A percentile compares a stretch with the other conserved stretches of the same genome.
Conservation (phyloP, 2,329 filamentous ascomycete genomes). For the Neurospora sp. region DNA sequence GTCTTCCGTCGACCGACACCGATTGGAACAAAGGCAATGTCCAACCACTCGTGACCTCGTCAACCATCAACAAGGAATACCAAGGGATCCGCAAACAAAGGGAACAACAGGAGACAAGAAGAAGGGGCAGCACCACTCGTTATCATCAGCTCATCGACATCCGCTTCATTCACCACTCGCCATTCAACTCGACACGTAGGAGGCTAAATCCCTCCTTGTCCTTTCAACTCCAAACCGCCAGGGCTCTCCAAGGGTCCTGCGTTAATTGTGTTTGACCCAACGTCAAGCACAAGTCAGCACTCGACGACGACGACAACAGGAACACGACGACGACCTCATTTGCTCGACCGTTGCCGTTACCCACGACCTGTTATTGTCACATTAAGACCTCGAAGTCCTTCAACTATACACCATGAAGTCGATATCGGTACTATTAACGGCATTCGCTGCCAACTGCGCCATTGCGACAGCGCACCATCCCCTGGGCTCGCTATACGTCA, state of each 20-base stretch:
- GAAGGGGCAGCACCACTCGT: slow-evolving; percentile 7
- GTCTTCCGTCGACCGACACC: not conserved
- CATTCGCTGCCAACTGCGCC: slow-evolving; percentile 5
- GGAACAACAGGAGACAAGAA: slow-evolving; percentile 7
- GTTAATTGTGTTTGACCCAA: not conserved
- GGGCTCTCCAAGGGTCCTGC: not conserved
- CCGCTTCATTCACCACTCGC: slow-evolving; percentile 9
- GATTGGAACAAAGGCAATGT: slow-evolving; percentile 14
- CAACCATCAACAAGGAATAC: not conserved
- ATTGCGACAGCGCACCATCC: not conserved
- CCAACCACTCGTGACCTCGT: slow-evolving; percentile 11
- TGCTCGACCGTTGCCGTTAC: not conserved
- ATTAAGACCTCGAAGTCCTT: not conserved
- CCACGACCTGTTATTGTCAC: not conserved
- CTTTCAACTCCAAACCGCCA: slow-evolving; percentile 1
- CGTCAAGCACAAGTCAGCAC: not conserved
- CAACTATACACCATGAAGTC: slow-evolving; percentile 13
- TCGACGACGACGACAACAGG: not conserved
- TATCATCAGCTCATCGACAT: not conserved
- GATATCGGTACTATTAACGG: slow-evolving; percentile 7
- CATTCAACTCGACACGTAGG: slow-evolving; percentile 6
- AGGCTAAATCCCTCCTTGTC: not conserved
- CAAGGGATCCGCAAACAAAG: slow-evolving; percentile 9
- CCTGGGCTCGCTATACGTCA: not conserved
- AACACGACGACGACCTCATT: not conserved